Conservation (phyloP, 2,329 filamentous ascomycete genomes). For the Ciborinia camelliae region DNA sequence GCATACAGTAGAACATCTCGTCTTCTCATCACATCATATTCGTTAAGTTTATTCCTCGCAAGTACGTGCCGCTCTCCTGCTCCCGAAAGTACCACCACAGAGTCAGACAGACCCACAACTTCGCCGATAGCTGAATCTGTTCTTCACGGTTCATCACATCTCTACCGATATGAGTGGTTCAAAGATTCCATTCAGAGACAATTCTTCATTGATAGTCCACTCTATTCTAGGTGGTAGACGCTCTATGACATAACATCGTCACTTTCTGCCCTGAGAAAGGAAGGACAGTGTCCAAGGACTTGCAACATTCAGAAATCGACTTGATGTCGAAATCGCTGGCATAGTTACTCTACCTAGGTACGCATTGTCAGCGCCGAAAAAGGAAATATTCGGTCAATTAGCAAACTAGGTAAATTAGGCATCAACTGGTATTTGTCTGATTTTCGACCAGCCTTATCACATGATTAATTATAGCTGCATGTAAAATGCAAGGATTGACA, state of each 20-base stretch:
- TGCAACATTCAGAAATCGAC: neutral
- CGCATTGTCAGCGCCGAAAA: neutral
- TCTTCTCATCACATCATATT: neutral
- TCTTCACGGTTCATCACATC: neutral
- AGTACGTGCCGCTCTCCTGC: slow-evolving; percentile 8
- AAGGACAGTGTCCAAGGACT: neutral
- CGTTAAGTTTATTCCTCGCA: neutral
- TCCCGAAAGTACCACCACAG: neutral
- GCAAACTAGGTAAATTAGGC: slow-evolving; percentile 5
- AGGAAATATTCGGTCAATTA: neutral
- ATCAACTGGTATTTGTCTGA: neutral
- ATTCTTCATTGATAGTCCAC: neutral
- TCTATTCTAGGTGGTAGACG: slow-evolving; percentile 4
- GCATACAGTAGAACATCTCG: neutral
- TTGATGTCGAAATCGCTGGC: neutral
- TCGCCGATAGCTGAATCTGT: neutral
- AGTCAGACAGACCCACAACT: slow-evolving; percentile 5
- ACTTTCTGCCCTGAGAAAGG: neutral
- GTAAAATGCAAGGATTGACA: slow-evolving; percentile 21
- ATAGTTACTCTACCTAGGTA: neutral
- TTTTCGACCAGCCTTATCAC: slow-evolving; percentile 20
- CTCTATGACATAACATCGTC: neutral
- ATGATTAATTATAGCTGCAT: slow-evolving; percentile 22
- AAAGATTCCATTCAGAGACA: neutral
- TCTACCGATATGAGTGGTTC: neutral